phyloP scores from a whole-genome alignment of 2,329 filamentous ascomycete genomes.

The Pestalotiopsis sp. region DNA sequence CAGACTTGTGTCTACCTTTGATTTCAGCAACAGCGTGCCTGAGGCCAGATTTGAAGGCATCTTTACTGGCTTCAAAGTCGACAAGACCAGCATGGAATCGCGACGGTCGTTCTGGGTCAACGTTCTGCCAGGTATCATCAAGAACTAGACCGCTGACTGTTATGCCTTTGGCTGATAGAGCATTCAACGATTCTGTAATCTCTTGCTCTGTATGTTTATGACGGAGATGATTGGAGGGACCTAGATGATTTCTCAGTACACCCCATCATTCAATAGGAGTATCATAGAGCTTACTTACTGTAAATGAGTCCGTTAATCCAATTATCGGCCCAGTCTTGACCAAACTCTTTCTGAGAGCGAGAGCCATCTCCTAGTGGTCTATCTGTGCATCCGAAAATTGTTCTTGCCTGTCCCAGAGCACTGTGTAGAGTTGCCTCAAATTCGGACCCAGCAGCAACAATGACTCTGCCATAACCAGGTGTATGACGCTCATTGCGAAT shows the following conservation, averaged over 20 bases:
- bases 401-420: background rate
- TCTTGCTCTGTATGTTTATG: background rate
- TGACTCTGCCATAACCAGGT: background rate
- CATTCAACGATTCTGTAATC: background rate
- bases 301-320: background rate
- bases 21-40: background rate
- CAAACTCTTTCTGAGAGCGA: background rate
- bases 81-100: background rate
- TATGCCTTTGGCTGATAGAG: background rate
- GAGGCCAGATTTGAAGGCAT: background rate
- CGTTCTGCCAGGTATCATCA: background rate
- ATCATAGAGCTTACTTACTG: background rate
- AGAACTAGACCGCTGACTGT: background rate
- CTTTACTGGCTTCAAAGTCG: background rate
- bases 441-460: background rate
- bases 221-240: background rate
- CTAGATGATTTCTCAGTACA: background rate
- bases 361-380: background rate
- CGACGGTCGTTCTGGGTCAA: background rate
- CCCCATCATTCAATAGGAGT: background rate
- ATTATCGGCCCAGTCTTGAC: background rate
- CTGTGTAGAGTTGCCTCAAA: background rate
- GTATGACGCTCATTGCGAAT: constrained; percentile 1
- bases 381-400: background rate
- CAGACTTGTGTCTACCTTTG: background rate